These are phyloP conservation scores for Westerdykella sp. DNA, from an alignment of 2,329 filamentous ascomycete species.

Conservation along the genomic window DNA sequence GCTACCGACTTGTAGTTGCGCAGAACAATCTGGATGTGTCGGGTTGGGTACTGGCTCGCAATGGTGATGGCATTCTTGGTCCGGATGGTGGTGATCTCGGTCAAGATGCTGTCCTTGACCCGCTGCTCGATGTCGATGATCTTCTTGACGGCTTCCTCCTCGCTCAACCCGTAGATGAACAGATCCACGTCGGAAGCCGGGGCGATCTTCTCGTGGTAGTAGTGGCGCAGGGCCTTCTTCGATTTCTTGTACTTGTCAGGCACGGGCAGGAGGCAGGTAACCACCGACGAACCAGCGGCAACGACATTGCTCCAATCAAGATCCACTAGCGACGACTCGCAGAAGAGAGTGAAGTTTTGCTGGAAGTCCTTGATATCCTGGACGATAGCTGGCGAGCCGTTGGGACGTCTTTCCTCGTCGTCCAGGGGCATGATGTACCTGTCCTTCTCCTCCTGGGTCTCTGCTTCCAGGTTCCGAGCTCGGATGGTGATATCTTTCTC, in stretches of 20 bases:
- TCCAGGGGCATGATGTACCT: conserved; percentile 65
- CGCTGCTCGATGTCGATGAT: conserved; percentile 72
- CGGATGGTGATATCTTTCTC: conserved; percentile 55
- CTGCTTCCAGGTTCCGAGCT: conserved; percentile 53
- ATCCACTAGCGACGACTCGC: conserved; percentile 68
- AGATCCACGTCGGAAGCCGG: conserved; percentile 83
- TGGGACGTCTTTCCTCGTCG: conserved; percentile 53
- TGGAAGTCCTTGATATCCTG: conserved; percentile 63
- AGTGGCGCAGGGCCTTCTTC: conserved; percentile 44
- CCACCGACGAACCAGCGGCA: conserved; percentile 72
- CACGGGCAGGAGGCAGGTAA: conserved; percentile 66
- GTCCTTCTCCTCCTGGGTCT: conserved; percentile 55
- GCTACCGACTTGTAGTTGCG: conserved; percentile 78
- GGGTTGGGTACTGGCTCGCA: conserved; percentile 72
- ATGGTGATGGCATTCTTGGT: conserved; percentile 88
- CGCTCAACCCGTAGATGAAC: conserved; percentile 73
- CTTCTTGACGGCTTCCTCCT: conserved; percentile 73
- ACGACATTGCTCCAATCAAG: conserved; percentile 79
- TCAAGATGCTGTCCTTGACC: conserved; percentile 70
- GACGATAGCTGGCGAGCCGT: conserved; percentile 63
- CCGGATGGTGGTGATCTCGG: conserved; percentile 76
- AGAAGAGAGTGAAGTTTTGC: conserved; percentile 75
- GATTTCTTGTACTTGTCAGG: conserved; percentile 46
- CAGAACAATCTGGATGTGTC: conserved; percentile 80
- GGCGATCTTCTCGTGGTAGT: conserved; percentile 75